These are phyloP conservation scores for Tylopilus sp. DNA, from an alignment of 1,284 basidiomycete species.

Conservation along the genomic window DNA sequence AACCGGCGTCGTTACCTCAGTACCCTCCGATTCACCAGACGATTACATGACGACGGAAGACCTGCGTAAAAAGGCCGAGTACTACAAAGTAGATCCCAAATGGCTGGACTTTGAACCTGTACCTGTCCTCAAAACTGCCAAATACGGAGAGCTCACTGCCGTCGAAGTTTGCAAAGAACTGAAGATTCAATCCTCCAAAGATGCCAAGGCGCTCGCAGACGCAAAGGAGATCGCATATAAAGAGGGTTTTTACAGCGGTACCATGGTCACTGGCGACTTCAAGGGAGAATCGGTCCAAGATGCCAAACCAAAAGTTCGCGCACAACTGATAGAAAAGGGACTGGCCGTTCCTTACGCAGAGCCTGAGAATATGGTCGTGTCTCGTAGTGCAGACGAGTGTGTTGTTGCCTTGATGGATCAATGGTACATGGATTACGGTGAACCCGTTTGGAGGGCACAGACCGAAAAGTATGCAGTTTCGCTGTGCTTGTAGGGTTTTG, in stretches of 20 bases:
- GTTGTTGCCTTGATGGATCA: constrained; percentile 99
- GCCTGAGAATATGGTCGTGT: constrained; percentile 94
- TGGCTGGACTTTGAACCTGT: constrained; percentile 92
- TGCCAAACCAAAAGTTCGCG: constrained; percentile 91
- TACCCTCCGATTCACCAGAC: constrained; percentile 98
- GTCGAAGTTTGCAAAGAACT: constrained; percentile 89
- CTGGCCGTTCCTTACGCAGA: constrained; percentile 95
- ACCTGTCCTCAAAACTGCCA: constrained; percentile 89
- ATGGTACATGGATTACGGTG: constrained; percentile 99
- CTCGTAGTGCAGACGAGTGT: constrained; percentile 94
- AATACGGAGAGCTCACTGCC: constrained; percentile 94
- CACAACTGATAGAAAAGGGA: constrained; percentile 83
- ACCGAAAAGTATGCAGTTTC: constrained; percentile 83
- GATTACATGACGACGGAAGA: constrained; percentile 95
- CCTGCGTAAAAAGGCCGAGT: constrained; percentile 96
- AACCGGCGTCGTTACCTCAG: constrained; percentile 98
- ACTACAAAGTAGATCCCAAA: constrained; percentile 93
- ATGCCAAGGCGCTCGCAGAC: constrained; percentile 92
- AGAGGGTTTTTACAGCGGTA: constrained; percentile 97
- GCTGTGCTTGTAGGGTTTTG: background rate
- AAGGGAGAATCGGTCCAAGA: constrained; percentile 91
- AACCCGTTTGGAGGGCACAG: constrained; percentile 87
- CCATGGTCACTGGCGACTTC: constrained; percentile 91
- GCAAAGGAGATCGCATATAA: constrained; percentile 99
- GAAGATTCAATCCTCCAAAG: constrained; percentile 97